Evolutionary conservation across 345 rosid species (phyloP).

Genomic region (Cochlearia excelsa): DNA sequence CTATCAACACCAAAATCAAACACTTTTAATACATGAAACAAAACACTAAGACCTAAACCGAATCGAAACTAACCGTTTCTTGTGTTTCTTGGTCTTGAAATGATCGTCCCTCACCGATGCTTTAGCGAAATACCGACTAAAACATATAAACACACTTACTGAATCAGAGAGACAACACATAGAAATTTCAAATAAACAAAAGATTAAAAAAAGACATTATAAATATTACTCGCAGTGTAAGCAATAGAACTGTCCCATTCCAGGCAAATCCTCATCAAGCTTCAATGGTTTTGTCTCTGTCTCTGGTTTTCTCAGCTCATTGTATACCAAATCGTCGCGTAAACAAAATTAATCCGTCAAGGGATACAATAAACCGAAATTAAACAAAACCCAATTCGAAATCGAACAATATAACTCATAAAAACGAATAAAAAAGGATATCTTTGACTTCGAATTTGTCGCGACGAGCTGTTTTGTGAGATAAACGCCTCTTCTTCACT

Average conservation of each 20-base stretch:
- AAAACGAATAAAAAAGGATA: slow-evolving; percentile 46
- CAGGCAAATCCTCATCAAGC: slow-evolving; percentile 84
- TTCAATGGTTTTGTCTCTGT: slow-evolving; percentile 51
- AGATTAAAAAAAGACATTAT: no score
- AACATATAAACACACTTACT: slow-evolving; percentile 5
- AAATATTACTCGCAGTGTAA: slow-evolving; percentile 82
- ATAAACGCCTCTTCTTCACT: slow-evolving; percentile 89
- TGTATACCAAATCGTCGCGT: slow-evolving; percentile 86
- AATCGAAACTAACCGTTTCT: slow-evolving; percentile 56
- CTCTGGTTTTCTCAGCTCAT: slow-evolving; percentile 68
- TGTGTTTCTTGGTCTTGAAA: slow-evolving; percentile 88
- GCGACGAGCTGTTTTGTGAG: slow-evolving; percentile 88
- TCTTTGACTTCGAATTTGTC: slow-evolving; percentile 78
- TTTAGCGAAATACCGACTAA: slow-evolving; percentile 82
- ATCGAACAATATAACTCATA: neutral
- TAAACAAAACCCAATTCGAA: neutral
- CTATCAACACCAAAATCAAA: no score
- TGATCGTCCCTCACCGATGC: slow-evolving; percentile 65
- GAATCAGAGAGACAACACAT: neutral
- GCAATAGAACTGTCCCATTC: slow-evolving; percentile 98
- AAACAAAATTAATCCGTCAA: slow-evolving; percentile 34
- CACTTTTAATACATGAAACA: no score
- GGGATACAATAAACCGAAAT: slow-evolving; percentile 8
- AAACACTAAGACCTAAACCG: neutral
- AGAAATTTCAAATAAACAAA: neutral